Conservation (phyloP, 176 grass and related monocot genomes). For the Pontederia crassipes region DNA sequence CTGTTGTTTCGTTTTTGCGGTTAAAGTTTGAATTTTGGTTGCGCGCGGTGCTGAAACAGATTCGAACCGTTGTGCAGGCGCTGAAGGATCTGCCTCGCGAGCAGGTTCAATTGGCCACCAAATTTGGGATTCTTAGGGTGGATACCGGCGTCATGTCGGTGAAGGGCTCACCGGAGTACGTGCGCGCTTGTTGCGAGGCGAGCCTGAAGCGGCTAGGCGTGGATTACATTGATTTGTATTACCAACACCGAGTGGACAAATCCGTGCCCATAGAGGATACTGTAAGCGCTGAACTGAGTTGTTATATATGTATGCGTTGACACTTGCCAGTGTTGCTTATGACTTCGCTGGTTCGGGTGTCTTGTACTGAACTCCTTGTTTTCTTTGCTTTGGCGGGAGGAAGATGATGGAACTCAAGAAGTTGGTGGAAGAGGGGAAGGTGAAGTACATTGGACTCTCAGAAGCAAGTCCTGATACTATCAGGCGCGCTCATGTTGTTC, state of each 20-base stretch:
- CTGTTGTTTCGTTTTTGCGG: not conserved
- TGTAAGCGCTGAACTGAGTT: not conserved
- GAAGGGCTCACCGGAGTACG: not conserved
- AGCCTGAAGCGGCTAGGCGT: conserved; percentile 4
- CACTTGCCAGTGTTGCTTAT: not conserved
- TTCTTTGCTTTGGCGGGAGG: not conserved
- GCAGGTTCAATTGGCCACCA: conserved; percentile 19
- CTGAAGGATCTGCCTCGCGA: conserved; percentile 20
- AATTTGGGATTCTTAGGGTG: not conserved
- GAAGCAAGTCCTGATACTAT: conserved; percentile 76
- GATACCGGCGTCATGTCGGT: not conserved
- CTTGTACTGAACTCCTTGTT: not conserved
- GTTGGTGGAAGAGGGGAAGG: conserved; percentile 74
- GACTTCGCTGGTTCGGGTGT: not conserved
- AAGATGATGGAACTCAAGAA: conserved; percentile 78
- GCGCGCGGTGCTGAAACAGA: not conserved
- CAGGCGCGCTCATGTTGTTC: conserved; percentile 54
- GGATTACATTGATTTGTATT: conserved; percentile 13
- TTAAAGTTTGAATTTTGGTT: not conserved
- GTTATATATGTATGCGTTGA: not conserved
- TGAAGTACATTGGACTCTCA: conserved; percentile 70
- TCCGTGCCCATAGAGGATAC: conserved; percentile 18
- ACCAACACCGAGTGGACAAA: conserved; percentile 11
- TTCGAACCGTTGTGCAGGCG: conserved; percentile 8
- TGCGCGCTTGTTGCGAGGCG: not conserved